Base-by-base conservation (phyloP, 129 eudicot species). In the Tanacetum coccineum region DNA sequence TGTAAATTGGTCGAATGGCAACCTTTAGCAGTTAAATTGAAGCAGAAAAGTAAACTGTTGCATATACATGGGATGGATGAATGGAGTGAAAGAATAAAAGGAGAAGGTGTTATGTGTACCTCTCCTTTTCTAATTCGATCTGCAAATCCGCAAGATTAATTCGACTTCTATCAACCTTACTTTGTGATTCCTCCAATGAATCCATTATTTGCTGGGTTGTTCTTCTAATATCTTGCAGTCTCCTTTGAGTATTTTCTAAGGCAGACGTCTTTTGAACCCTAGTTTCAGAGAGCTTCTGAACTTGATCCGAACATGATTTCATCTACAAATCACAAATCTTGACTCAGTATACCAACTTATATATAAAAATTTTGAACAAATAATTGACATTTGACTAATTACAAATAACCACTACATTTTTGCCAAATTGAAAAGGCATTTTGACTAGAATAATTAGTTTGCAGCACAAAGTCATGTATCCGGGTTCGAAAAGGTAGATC, bases 51-150 rank as follows among this genome's bases (percentile, higher is more conserved):
- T 36, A 36, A 45, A 64, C 14, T 54, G 21, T 57, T 62, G 53
- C 26, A 25, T 74, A 9, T 11, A 57, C n/a, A 20, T 66, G 28
- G 62, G 48, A 42, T 39, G 60, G 36, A 25, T 30, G 59, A 50
- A 71, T 42, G 19, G 40, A 19, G 62, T 59, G n/a, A 11, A 14
- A 25, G 18, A 40, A 59, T 22, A 40, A 17, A 59, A 26, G 17
- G 10, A 25, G 8, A 13, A 19, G 20, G 13, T 59, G n/a, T 13
- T 13, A 25, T 57, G 9, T 17, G 5, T 76, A 89, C 99, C 99
- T 89, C 71, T 94, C 90, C 54, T 78, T 89, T 75, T 89, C 97
- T 25, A 87, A 76, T 18, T 87, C 84, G 42, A 84, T 87, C 76
- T 89, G 99, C 79, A 81, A 63, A 76, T 71, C 85, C 21, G 84